A percentile compares a stretch with the other conserved stretches of the same genome.
Conservation (phyloP, 306 rosid genomes). For the Canavalia ensiformis region DNA sequence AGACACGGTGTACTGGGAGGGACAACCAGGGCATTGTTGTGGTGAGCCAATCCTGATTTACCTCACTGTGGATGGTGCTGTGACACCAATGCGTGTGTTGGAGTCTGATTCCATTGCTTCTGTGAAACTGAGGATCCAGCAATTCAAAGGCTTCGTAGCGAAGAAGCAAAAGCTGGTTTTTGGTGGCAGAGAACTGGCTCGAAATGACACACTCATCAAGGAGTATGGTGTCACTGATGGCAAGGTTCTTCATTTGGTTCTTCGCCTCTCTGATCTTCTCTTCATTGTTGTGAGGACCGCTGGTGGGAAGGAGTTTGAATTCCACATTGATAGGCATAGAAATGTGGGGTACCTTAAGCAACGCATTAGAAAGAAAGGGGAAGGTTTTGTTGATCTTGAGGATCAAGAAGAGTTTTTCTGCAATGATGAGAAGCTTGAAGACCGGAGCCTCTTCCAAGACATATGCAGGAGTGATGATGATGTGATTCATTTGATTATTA, state of each 20-base stretch:
- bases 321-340: conserved; percentile 60
- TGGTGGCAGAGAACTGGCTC: conserved; percentile 68
- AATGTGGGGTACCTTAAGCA: conserved; percentile 73
- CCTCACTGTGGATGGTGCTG: conserved; percentile 58
- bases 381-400: conserved; percentile 61
- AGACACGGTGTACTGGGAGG: conserved; percentile 49
- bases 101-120: conserved; percentile 76
- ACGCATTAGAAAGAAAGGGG: conserved; percentile 53
- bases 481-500: conserved; percentile 63
- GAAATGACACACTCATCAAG: conserved; percentile 57
- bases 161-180: conserved; percentile 75
- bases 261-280: conserved; percentile 68
- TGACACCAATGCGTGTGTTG: conserved; percentile 65
- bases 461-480: conserved; percentile 57
- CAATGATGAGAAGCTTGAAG: conserved; percentile 68
- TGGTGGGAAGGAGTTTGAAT: conserved; percentile 62
- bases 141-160: conserved; percentile 67
- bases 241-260: conserved; percentile 69
- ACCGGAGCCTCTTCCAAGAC: conserved; percentile 63
- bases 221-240: conserved; percentile 70
- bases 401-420: conserved; percentile 74
- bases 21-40: conserved; percentile 47
- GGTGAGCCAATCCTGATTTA: conserved; percentile 63
- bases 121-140: conserved; percentile 73
- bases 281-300: conserved; percentile 62